phyloP scores from a whole-genome alignment of 2,329 filamentous ascomycete species.

The Fusarium nisikadoi region DNA sequence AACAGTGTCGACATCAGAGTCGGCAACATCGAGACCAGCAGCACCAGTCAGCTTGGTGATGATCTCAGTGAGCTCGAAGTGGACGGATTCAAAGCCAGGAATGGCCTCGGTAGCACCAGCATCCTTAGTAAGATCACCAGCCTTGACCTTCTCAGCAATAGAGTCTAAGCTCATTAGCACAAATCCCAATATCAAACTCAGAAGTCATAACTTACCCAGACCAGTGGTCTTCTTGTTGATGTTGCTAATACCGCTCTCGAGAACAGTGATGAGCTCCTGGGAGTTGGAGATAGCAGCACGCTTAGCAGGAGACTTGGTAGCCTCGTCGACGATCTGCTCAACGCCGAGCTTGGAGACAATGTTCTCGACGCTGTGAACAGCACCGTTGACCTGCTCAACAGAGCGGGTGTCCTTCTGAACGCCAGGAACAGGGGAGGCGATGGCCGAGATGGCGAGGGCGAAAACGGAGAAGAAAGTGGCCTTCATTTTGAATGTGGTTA shows the following conservation, averaged over 20 bases:
- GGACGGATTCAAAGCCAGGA: conserved; percentile 29
- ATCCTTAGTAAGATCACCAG: conserved; percentile 36
- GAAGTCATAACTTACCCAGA: not conserved
- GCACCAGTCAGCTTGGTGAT: conserved; percentile 39
- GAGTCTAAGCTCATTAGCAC: conserved; percentile 7
- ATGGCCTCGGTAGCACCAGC: conserved; percentile 26
- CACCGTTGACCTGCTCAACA: conserved; percentile 9
- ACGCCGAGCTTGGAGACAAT: conserved; percentile 3
- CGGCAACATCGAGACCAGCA: conserved; percentile 33
- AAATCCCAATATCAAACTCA: fast-evolving
- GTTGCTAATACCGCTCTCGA: not conserved
- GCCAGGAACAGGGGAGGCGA: conserved; percentile 34
- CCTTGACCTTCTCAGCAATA: conserved; percentile 37
- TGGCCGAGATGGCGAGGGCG: conserved; percentile 35
- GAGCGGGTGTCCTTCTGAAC: not conserved
- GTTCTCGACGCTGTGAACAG: not conserved
- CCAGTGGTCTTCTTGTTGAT: conserved; percentile 19
- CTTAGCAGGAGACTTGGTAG: not conserved
- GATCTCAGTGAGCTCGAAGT: conserved; percentile 39
- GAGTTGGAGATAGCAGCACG: not conserved
- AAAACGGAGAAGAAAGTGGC: conserved; percentile 40
- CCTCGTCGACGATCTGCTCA: conserved; percentile 3
- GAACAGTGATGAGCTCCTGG: conserved; percentile 7
- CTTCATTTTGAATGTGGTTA: conserved; percentile 39
- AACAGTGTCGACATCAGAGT: conserved; percentile 41